phyloP scores from a whole-genome alignment of 2,329 filamentous ascomycete species.

The Xylariaceae sp. region DNA sequence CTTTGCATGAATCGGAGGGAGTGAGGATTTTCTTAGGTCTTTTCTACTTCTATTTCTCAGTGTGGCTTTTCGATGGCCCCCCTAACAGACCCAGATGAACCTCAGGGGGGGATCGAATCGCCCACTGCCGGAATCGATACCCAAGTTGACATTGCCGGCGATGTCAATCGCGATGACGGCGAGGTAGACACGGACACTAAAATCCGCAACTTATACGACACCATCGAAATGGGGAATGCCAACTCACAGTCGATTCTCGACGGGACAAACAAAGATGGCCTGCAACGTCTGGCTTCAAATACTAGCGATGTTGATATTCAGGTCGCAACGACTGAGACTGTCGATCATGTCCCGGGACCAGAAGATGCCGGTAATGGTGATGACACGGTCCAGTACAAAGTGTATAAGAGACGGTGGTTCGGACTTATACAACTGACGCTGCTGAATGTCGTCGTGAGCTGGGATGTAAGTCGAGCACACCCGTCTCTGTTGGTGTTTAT shows the following conservation, averaged over 20 bases:
- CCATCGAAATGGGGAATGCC: slow-evolving; percentile 16
- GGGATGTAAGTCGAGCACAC: slow-evolving; percentile 68
- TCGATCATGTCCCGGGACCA: slow-evolving; percentile 13
- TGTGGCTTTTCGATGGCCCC: background rate
- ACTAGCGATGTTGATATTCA: slow-evolving; percentile 10
- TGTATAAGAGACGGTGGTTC: slow-evolving; percentile 84
- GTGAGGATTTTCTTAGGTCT: too few relatives aligned
- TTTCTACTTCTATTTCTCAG: background rate
- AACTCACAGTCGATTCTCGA: background rate
- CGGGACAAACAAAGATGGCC: slow-evolving; percentile 13
- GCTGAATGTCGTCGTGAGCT: slow-evolving; percentile 88
- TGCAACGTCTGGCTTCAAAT: slow-evolving; percentile 21
- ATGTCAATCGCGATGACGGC: slow-evolving; percentile 1
- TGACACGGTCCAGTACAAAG: slow-evolving; percentile 24
- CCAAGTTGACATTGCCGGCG: background rate
- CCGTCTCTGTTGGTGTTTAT: background rate
- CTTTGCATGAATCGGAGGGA: too few relatives aligned
- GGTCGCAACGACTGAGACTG: slow-evolving; percentile 7
- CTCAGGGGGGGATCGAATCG: slow-evolving; percentile 1
- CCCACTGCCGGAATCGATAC: slow-evolving; percentile 2
- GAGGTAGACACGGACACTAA: slow-evolving; percentile 20
- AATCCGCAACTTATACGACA: slow-evolving; percentile 22
- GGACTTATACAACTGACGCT: slow-evolving; percentile 78
- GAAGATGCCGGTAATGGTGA: slow-evolving; percentile 18
- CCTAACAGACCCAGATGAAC: background rate